Conservation (phyloP, 768 basidiomycete genomes). For the Mycena olivaceomarginata region DNA sequence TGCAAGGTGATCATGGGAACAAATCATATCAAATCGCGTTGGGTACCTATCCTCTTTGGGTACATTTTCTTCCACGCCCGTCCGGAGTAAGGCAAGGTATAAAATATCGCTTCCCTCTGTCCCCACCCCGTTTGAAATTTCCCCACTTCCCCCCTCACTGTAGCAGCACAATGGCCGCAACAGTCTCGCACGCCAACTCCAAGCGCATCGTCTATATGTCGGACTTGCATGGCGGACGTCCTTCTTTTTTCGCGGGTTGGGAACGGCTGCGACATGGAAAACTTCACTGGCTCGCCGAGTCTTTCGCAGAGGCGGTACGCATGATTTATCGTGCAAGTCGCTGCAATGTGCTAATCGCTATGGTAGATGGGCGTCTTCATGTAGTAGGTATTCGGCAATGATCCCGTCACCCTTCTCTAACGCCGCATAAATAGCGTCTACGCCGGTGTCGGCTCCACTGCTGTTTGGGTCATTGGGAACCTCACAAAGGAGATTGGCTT, state of each 20-base stretch:
- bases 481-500: constrained; percentile 62
- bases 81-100: neutral
- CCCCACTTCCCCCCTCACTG: neutral
- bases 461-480: constrained; percentile 69
- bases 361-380: constrained; percentile 76
- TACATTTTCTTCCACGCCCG: neutral
- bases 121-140: neutral
- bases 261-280: constrained; percentile 45
- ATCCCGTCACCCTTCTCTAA: constrained; percentile 58
- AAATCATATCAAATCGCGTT: neutral
- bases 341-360: constrained; percentile 13
- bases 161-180: constrained; percentile 23
- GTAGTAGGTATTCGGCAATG: constrained; percentile 62
- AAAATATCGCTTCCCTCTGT: neutral
- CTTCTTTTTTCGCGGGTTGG: constrained; percentile 17
- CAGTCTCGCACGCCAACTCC: constrained; percentile 22
- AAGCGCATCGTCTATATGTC: constrained; percentile 28
- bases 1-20: constrained; percentile 6
- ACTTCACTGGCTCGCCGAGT: constrained; percentile 74
- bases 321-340: neutral
- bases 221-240: constrained; percentile 16
- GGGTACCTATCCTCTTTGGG: neutral
- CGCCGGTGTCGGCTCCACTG: constrained; percentile 73
- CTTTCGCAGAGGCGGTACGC: constrained; percentile 77
- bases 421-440: neutral